Evolutionary conservation across 306 rosid species (phyloP).

Genomic region (Cicer judaicum): DNA sequence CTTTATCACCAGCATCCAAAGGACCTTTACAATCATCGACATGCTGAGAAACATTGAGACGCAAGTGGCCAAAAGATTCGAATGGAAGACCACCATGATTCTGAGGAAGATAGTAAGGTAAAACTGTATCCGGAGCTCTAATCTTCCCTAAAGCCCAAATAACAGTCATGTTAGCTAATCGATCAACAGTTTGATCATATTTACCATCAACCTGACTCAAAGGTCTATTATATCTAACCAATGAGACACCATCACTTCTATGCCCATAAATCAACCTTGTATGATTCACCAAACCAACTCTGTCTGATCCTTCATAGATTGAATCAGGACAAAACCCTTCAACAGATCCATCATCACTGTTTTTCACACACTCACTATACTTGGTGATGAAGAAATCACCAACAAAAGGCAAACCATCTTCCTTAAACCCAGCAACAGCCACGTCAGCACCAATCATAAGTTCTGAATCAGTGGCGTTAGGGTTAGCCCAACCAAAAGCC

Average conservation of each 20-base stretch:
- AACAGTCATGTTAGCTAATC: slow-evolving; percentile 60
- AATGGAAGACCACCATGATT: slow-evolving; percentile 63
- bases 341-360: slow-evolving; percentile 52
- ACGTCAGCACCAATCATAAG: slow-evolving; percentile 85
- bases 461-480: slow-evolving; percentile 50
- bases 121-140: slow-evolving; percentile 74
- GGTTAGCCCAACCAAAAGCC: slow-evolving; percentile 92
- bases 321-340: slow-evolving; percentile 93
- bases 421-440: slow-evolving; percentile 74
- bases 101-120: slow-evolving; percentile 84
- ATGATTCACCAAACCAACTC: slow-evolving; percentile 56
- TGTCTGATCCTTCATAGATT: slow-evolving; percentile 52
- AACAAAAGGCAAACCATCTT: slow-evolving; percentile 73
- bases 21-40: slow-evolving; percentile 84
- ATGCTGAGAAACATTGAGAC: slow-evolving; percentile 67
- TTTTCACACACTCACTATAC: slow-evolving; percentile 64
- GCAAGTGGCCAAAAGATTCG: slow-evolving; percentile 64
- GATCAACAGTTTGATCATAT: slow-evolving; percentile 72
- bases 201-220: slow-evolving; percentile 58
- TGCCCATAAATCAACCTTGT: slow-evolving; percentile 73
- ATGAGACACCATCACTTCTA: slow-evolving; percentile 75
- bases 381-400: slow-evolving; percentile 76
- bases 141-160: slow-evolving; percentile 86
- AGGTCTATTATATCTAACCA: slow-evolving; percentile 71
- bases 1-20: slow-evolving; percentile 77